phyloP scores from a whole-genome alignment of 768 basidiomycete species.

The Podaxis carcinomalis region DNA sequence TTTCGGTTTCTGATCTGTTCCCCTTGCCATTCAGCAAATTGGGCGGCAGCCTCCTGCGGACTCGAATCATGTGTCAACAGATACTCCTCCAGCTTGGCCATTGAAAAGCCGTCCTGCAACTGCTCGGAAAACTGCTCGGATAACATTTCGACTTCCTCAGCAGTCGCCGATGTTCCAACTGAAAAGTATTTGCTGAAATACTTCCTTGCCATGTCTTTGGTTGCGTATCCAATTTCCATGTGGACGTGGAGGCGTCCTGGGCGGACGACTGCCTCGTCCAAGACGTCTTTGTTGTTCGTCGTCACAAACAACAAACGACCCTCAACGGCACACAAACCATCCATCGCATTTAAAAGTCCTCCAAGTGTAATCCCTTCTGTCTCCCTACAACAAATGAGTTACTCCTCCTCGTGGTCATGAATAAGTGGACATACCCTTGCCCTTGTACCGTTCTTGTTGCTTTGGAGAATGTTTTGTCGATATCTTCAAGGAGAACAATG shows the following conservation, averaged over 20 bases:
- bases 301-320: constrained; percentile 64
- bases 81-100: neutral
- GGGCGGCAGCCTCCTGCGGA: neutral
- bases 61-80: neutral
- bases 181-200: constrained; percentile 55
- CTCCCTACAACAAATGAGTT: neutral
- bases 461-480: constrained; percentile 33
- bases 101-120: constrained; percentile 31
- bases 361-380: constrained; percentile 47
- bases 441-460: constrained; percentile 31
- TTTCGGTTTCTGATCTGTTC: neutral
- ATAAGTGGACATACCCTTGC: neutral
- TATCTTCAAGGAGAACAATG: constrained; percentile 69
- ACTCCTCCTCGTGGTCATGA: neutral
- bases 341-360: constrained; percentile 64
- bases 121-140: constrained; percentile 50
- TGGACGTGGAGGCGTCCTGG: constrained; percentile 70
- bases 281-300: constrained; percentile 54
- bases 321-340: constrained; percentile 51
- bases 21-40: neutral
- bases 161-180: neutral
- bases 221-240: constrained; percentile 60
- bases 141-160: neutral
- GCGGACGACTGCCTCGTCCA: constrained; percentile 62
- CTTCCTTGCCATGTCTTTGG: constrained; percentile 50